phyloP scores from a whole-genome alignment of 2,329 filamentous ascomycete genomes.

The Xylariomycetidae sp. region DNA sequence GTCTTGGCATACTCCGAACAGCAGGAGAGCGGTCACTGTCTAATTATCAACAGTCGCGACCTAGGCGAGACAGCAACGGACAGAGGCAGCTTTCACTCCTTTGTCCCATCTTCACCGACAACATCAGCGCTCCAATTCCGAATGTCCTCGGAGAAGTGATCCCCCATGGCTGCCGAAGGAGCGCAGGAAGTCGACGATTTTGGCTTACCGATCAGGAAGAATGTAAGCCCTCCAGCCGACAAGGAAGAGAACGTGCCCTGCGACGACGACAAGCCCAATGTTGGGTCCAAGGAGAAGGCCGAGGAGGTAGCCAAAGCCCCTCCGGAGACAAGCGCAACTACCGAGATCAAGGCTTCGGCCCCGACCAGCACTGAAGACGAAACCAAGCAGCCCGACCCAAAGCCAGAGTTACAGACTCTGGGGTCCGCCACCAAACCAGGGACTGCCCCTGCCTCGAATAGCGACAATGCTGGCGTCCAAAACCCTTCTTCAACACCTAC shows the following conservation, averaged over 20 bases:
- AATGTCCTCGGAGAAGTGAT: slow-evolving; percentile 18
- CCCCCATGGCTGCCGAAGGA: slow-evolving; percentile 25
- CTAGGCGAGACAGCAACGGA: no score
- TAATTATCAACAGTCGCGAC: no score
- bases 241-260: no score
- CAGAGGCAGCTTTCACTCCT: no score
- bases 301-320: slow-evolving; percentile 5
- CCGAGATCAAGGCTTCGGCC: background rate
- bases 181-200: slow-evolving; percentile 60
- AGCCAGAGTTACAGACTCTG: slow-evolving; percentile 10
- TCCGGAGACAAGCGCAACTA: background rate
- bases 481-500: slow-evolving; percentile 28
- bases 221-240: slow-evolving; percentile 25
- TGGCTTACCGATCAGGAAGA: slow-evolving; percentile 58
- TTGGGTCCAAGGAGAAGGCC: slow-evolving; percentile 2
- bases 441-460: slow-evolving; percentile 24
- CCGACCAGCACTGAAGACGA: background rate
- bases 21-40: no score
- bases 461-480: slow-evolving; percentile 34
- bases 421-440: slow-evolving; percentile 13
- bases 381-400: slow-evolving; percentile 7
- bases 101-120: slow-evolving; percentile 13
- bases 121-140: slow-evolving; percentile 23
- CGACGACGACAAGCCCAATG: background rate
- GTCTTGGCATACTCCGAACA: no score